Percentiles rank a stretch among this genome's conserved stretches.
phyloP scores from a whole-genome alignment of 768 basidiomycete species.

The Clitopilus hobsonii region DNA sequence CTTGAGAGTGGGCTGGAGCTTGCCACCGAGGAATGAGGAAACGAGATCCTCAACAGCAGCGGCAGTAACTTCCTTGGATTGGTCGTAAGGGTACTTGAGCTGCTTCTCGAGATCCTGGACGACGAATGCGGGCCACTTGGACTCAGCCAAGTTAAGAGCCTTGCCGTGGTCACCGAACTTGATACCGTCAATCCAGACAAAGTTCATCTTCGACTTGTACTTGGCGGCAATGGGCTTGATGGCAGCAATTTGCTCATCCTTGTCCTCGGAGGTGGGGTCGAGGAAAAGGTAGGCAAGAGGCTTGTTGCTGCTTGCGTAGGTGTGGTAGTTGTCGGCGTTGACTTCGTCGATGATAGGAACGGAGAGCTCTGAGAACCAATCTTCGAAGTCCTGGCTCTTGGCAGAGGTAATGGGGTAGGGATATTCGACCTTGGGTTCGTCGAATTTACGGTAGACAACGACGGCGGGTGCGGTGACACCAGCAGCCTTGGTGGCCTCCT shows the following conservation, averaged over 20 bases:
- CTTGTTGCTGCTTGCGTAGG: conserved; percentile 76
- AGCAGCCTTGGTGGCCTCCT: conserved; percentile 60
- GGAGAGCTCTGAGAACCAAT: conserved; percentile 80
- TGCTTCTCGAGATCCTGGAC: conserved; percentile 81
- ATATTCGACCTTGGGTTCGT: conserved; percentile 72
- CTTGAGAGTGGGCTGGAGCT: conserved; percentile 82
- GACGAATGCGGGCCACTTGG: conserved; percentile 92
- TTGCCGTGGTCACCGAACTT: conserved; percentile 96
- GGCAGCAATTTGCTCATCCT: conserved; percentile 58
- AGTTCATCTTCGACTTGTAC: conserved; percentile 87
- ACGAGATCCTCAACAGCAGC: conserved; percentile 58
- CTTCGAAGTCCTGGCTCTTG: conserved; percentile 57
- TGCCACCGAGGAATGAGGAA: conserved; percentile 61
- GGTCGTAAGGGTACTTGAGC: conserved; percentile 86
- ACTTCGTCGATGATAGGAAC: conserved; percentile 91
- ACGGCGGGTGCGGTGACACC: conserved; percentile 79
- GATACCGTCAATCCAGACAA: conserved; percentile 96
- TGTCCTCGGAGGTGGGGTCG: conserved; percentile 68
- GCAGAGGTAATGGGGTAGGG: conserved; percentile 58
- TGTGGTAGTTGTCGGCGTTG: conserved; percentile 86
- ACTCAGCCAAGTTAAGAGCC: conserved; percentile 80
- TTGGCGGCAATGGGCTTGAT: conserved; percentile 75
- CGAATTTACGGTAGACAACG: conserved; percentile 89
- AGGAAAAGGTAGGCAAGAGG: conserved; percentile 95
- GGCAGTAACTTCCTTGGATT: conserved; percentile 55